Conservation (phyloP, 202 grass and related monocot species). For the Digitaria exilis region DNA sequence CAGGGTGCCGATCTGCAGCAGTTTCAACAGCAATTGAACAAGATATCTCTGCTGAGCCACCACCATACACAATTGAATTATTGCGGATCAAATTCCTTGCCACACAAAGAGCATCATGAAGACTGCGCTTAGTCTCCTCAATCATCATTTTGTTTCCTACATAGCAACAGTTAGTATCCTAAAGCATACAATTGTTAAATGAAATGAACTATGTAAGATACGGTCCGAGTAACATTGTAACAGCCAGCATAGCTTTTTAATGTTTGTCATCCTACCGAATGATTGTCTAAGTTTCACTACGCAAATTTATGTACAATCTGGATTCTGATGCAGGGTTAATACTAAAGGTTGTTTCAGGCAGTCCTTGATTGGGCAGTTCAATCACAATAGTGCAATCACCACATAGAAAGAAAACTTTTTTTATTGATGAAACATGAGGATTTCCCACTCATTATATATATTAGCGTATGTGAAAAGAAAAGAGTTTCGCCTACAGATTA, state of each 20-base stretch:
- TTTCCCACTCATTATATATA: too few species aligned
- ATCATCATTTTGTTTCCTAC: slow-evolving; percentile 99
- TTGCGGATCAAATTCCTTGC: slow-evolving; percentile 93
- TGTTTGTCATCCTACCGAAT: background rate
- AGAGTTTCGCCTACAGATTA: background rate
- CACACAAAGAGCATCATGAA: slow-evolving; percentile 94
- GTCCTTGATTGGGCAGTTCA: background rate
- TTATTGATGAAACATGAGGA: too few species aligned
- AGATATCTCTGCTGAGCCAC: slow-evolving; percentile 87
- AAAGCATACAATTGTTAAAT: background rate
- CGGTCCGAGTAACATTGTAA: background rate
- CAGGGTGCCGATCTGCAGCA: slow-evolving; percentile 82
- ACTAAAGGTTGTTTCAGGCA: background rate
- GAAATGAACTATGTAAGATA: background rate
- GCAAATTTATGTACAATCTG: background rate
- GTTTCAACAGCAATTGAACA: slow-evolving; percentile 89
- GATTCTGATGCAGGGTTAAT: background rate
- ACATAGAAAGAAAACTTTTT: background rate
- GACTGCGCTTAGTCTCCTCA: slow-evolving; percentile 93
- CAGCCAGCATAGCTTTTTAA: background rate
- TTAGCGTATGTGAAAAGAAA: too few species aligned
- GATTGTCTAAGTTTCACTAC: background rate
- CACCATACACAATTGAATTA: slow-evolving; percentile 94
- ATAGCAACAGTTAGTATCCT: background rate
- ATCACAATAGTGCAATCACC: background rate